Evolutionary conservation across 2,329 filamentous ascomycete species (phyloP).

Genomic region (Ophiostoma quercus): DNA sequence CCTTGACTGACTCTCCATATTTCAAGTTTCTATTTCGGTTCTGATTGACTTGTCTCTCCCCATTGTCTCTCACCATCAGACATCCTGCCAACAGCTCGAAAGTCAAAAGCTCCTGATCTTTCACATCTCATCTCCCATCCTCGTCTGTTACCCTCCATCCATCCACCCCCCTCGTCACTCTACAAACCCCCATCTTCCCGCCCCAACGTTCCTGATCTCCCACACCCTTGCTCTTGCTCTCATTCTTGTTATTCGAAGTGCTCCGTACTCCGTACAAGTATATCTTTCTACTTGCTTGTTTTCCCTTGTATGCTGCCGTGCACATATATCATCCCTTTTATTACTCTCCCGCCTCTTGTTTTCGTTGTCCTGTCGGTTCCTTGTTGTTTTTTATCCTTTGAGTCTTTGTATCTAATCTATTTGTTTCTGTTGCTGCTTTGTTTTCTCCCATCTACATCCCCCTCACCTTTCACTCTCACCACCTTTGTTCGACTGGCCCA

Average conservation of each 20-base stretch:
- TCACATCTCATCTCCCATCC: constrained; percentile 1
- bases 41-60: neutral
- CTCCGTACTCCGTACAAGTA: neutral
- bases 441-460: neutral
- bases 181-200: neutral
- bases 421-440: neutral
- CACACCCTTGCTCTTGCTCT: constrained; percentile 8
- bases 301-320: neutral
- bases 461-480: neutral
- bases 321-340: constrained; percentile 14
- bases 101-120: neutral
- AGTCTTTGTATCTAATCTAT: neutral
- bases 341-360: neutral
- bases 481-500: neutral
- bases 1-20: neutral
- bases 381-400: neutral
- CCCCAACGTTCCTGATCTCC: constrained; percentile 10
- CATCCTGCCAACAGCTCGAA: neutral
- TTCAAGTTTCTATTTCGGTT: constrained; percentile 10
- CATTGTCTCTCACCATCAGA: neutral
- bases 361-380: neutral
- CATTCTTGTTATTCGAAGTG: neutral
- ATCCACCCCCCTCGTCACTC: constrained; percentile 4
- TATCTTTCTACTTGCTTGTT: neutral
- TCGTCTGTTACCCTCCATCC: neutral